Evolutionary conservation across 192 early-diverging fungal species (phyloP).

Genomic region (Coemansia sp.): DNA sequence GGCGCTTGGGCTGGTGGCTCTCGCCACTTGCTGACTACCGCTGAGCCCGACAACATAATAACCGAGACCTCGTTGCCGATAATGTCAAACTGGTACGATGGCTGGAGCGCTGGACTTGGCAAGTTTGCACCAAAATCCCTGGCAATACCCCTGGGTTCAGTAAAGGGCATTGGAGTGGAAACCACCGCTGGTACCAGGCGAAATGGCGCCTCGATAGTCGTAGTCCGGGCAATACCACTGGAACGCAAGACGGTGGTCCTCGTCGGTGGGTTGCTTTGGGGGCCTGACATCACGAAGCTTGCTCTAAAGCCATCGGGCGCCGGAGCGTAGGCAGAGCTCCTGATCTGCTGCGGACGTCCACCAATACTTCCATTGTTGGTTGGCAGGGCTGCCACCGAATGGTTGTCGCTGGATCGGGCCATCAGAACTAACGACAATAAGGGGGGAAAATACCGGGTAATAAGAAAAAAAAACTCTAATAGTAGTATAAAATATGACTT

Average conservation of each 20-base stretch:
- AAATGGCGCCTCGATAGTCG: slow-evolving; percentile 9
- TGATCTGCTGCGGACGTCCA: background rate
- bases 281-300: background rate
- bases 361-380: background rate
- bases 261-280: background rate
- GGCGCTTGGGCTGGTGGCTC: background rate
- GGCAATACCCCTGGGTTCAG: background rate
- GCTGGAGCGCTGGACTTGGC: background rate
- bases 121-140: background rate
- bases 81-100: slow-evolving; percentile 21
- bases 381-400: background rate
- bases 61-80: slow-evolving; percentile 20
- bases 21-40: slow-evolving; percentile 8
- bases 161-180: background rate
- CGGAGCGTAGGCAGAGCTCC: background rate
- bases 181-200: background rate
- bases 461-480: background rate
- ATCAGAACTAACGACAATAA: background rate
- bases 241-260: background rate
- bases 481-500: background rate
- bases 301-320: background rate
- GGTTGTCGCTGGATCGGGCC: background rate
- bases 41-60: background rate
- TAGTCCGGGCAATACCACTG: background rate
- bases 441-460: background rate